These are phyloP conservation scores for Lactarius tabidus DNA, from an alignment of 768 basidiomycete genomes.

Conservation along the genomic window DNA sequence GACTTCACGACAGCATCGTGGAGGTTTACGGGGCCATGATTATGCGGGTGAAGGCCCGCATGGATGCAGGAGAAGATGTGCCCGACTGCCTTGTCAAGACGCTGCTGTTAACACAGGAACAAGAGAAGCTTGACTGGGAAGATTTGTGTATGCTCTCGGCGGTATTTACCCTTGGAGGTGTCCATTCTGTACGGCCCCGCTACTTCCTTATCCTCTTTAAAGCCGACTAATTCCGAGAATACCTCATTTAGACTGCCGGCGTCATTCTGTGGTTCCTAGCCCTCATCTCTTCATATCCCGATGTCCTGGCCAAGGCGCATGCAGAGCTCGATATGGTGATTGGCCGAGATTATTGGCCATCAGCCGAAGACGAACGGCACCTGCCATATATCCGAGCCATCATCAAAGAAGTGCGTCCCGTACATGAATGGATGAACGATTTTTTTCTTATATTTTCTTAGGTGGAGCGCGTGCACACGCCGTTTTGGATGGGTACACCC, in stretches of 20 bases:
- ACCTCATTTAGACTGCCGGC: constrained; percentile 31
- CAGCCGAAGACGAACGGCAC: constrained; percentile 27
- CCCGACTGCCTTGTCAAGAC: constrained; percentile 37
- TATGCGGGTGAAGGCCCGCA: constrained; percentile 29
- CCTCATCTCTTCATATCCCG: constrained; percentile 28
- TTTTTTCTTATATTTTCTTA: constrained; percentile 9
- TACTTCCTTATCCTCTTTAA: not conserved
- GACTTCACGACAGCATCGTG: constrained; percentile 36
- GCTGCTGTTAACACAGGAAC: constrained; percentile 30
- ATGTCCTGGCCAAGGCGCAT: constrained; percentile 30
- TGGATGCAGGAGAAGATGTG: constrained; percentile 33
- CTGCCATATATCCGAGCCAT: constrained; percentile 31
- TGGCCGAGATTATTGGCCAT: constrained; percentile 29
- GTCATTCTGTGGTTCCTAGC: constrained; percentile 35
- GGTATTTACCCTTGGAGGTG: constrained; percentile 37
- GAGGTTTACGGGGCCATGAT: constrained; percentile 36
- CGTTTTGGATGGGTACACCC: constrained; percentile 33
- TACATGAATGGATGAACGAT: not conserved
- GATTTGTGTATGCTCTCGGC: constrained; percentile 36
- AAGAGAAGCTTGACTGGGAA: constrained; percentile 34
- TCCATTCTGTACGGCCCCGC: constrained; percentile 30
- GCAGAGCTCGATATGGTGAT: constrained; percentile 31
- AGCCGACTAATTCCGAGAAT: not conserved
- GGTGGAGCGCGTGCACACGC: constrained; percentile 28
- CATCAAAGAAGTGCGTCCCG: constrained; percentile 29